A percentile compares a stretch with the other conserved stretches of the same genome.
These are phyloP conservation scores for Somion occarium DNA, from an alignment of 1,284 basidiomycete genomes.

Conservation along the genomic window DNA sequence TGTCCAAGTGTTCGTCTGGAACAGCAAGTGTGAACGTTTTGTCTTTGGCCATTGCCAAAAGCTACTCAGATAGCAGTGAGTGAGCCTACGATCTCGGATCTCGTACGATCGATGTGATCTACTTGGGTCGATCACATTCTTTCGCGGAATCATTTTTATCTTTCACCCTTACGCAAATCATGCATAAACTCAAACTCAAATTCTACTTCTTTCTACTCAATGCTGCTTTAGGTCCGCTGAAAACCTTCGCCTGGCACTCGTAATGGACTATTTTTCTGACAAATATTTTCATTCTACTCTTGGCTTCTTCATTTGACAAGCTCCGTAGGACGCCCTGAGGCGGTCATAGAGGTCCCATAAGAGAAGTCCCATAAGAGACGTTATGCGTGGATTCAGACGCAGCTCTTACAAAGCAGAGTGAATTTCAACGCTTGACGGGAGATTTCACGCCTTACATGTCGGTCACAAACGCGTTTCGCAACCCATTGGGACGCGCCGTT, in stretches of 20 bases:
- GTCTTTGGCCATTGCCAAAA: slow-evolving; percentile 1
- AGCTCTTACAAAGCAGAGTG: slow-evolving; percentile 59
- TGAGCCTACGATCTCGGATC: too few relatives aligned
- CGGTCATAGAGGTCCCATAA: too few relatives aligned
- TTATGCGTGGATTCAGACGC: slow-evolving; percentile 63
- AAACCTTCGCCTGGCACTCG: slow-evolving; percentile 13
- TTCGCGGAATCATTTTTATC: too few relatives aligned
- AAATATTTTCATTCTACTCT: slow-evolving; percentile 59
- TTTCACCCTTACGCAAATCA: too few relatives aligned
- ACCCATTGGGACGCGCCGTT: slow-evolving; percentile 53
- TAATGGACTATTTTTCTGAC: slow-evolving; percentile 48
- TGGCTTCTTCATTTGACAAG: slow-evolving; percentile 56
- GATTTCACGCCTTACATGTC: slow-evolving; percentile 49
- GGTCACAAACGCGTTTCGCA: slow-evolving; percentile 41
- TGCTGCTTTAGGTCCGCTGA: too few relatives aligned
- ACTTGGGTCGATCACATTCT: too few relatives aligned
- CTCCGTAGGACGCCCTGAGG: slow-evolving; percentile 63
- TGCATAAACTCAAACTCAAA: too few relatives aligned
- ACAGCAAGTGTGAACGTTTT: slow-evolving; percentile 11
- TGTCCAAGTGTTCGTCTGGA: slow-evolving; percentile 9
- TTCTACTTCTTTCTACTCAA: too few relatives aligned
- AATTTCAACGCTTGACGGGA: slow-evolving; percentile 44
- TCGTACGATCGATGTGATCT: too few relatives aligned
- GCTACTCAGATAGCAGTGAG: too few relatives aligned
- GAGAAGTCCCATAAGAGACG: slow-evolving; percentile 58